Evolutionary conservation across 805 yeast species (phyloP), one percentile per base, ranked within the genome.

Genomic region (Wickerhamiella spandovensis): DNA sequence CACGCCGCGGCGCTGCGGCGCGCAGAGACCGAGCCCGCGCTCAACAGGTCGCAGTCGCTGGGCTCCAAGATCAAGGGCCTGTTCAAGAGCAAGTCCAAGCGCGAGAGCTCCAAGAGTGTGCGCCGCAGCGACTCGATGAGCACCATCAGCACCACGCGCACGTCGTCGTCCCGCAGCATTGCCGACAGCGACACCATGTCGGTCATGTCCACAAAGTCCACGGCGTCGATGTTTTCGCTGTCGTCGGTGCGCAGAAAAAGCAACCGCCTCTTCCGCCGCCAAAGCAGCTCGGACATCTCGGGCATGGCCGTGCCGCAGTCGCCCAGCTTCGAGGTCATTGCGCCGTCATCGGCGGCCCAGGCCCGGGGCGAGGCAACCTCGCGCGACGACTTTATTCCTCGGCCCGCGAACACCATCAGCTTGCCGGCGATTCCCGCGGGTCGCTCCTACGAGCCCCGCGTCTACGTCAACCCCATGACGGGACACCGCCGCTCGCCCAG

Each of bases 191-290:
- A 61, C 43, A 48, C 58, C 1, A 44, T 49, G 18, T 61, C 64
- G 9, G 48, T 58, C 18, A 55, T 48, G 50, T 62, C 66, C 5
- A 48, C 54, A n/a, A 50, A 48, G 45, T 62, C 65, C 3, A 53
- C 59, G 5, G 53, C 58, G 17, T 59, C 65, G 4, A 55, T 56
- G 20, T 35, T 35, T 20, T n/a, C 39, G 39, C 39, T 35, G 7
- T 35, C 39, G 39, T 35, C 39, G 39, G 20, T 35, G 39, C 39
- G 39, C 39, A 8, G 20, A 35, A 35, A 18, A 15, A 35, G 39
- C 39, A 35, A 35, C 39, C 39, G 39, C 7, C 20, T 35, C 20
- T 35, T 35, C 39, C 17, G 39, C 20, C 39, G 39, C 39, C 39
- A 35, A 9, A 35, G 39, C 20, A 35, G 20, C 17, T 3, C 39